Base-by-base conservation (phyloP, 2,329 filamentous ascomycete genomes). In the Blastomyces silverae region DNA sequence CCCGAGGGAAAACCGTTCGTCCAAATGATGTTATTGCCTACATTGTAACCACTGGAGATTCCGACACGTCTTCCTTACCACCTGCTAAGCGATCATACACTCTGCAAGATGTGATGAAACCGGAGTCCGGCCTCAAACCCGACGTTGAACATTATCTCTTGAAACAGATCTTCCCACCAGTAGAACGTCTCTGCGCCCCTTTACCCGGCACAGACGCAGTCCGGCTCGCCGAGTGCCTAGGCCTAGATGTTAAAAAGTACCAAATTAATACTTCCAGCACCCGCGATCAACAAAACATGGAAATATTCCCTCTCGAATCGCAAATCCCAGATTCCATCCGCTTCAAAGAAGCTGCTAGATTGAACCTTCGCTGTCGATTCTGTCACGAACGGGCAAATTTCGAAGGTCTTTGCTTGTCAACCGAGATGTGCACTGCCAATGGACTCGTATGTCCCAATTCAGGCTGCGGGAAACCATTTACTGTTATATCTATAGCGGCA, bases 131-230 rank as follows among this genome's bases (percentile, higher is more conserved):
- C 0, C 83, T 99, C 7, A 84, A 88, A 65, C 91, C 92, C 1
- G 94, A 99, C 73, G 85, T 97, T n/a, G 94, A 99, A 74, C 97
- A 92, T 85, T 99, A 99, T 76, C 86, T 99, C 50, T 89, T 91
- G 80, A 99, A 99, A 81, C 94, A 99, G 77, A 97, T 99, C 66
- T 91, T 99, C 78, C 94, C 94, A 13, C 94, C 94, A 0, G 94
- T 99, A 34, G 94, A 99, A 79, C 91, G 94, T 83, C 87, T 99
- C 28, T 99, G 94, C 75, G 94, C 93, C 67, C 96, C 96, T 66
- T 97, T 99, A 72, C 86, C 86, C 17, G 94, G 94, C 66, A 99
- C 94, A 1, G 95, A 96, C 68, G 89, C 93, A 8, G 86, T 91
- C 1, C 88, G 92, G 69, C 84, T 99, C 11, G 94, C 94, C 1